Base-by-base conservation (phyloP, 805 yeast genomes). In the Deakozyma indianensis region DNA sequence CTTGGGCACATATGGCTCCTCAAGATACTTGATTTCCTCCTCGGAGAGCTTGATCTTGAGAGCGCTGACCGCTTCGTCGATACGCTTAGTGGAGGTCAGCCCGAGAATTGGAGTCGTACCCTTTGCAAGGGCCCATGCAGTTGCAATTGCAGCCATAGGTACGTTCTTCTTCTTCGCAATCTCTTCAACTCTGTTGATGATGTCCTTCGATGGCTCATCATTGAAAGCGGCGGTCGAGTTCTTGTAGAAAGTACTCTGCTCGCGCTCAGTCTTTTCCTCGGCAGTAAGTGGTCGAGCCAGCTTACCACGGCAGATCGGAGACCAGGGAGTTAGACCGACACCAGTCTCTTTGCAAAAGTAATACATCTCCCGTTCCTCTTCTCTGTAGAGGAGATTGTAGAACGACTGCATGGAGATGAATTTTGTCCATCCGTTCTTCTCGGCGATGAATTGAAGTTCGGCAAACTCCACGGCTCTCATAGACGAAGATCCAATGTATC, bases 301-400 rank as follows among this genome's bases (percentile, higher is more conserved):
- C 1, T 71, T 25, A 5, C 83, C 83, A 48, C 73, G 60, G 4
- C 77, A 78, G 47, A 67, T 58, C 29, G 83, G 82, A 11, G 77
- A 70, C 76, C 77, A 78, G 11, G 83, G 83, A 44, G 75, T 67
- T n/a, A 77, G 46, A 1, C 78, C 80, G 32, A 79, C 71, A 7
- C 71, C 71, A n/a, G 70, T 69, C 42, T 62, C 64, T 18, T 71
- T 60, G 50, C 80, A 74, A 56, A 63, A 78, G 23, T 73, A 74
- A 48, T 68, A 72, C 69, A 77, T 63, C 54, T 79, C 84, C n/a
- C 76, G 61, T 56, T 79, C 85, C 46, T 78, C 83, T 53, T 78
- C 83, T n/a, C 85, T 63, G 51, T 73, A 65, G 2, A 77, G 44
- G 49, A 78, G 61, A 52, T 75, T 77, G 58, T 77, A 75, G 54